Conservation (phyloP, 345 rosid genomes). For the Ailanthus altissimus region DNA sequence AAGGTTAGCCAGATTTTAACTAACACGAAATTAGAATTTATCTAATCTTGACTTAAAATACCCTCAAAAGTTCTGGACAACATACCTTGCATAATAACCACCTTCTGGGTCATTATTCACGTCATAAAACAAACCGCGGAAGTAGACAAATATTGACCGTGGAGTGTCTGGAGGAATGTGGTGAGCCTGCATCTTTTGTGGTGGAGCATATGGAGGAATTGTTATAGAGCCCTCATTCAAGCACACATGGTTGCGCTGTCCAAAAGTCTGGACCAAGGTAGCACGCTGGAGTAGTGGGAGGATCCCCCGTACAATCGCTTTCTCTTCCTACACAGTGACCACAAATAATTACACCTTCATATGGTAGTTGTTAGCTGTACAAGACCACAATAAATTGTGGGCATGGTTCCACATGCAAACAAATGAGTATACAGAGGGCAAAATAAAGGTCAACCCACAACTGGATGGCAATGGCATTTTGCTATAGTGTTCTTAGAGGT, state of each 20-base stretch:
- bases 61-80: neutral
- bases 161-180: slow-evolving; percentile 73
- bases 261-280: slow-evolving; percentile 93
- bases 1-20: neutral
- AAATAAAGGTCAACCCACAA: neutral
- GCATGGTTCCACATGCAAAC: neutral
- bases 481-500: neutral
- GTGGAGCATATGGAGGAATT: slow-evolving; percentile 96
- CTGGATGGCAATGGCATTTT: neutral
- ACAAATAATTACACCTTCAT: neutral
- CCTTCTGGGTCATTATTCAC: slow-evolving; percentile 98
- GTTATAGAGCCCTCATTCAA: slow-evolving; percentile 87
- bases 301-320: slow-evolving; percentile 85
- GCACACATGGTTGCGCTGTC: slow-evolving; percentile 93
- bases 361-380: neutral
- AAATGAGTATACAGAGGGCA: neutral
- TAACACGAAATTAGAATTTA: slow-evolving; percentile 3
- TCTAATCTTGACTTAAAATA: neutral
- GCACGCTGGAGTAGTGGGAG: slow-evolving; percentile 79
- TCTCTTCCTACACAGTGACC: slow-evolving; percentile 67
- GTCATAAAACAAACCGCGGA: slow-evolving; percentile 91
- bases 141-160: slow-evolving; percentile 92
- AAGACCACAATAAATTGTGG: neutral
- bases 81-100: slow-evolving; percentile 93
- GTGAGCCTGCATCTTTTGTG: slow-evolving; percentile 89